A percentile compares a stretch with the other conserved stretches of the same genome.
Evolutionary conservation across 1,284 basidiomycete genomes (phyloP).

Genomic region (Meira nashicola): DNA sequence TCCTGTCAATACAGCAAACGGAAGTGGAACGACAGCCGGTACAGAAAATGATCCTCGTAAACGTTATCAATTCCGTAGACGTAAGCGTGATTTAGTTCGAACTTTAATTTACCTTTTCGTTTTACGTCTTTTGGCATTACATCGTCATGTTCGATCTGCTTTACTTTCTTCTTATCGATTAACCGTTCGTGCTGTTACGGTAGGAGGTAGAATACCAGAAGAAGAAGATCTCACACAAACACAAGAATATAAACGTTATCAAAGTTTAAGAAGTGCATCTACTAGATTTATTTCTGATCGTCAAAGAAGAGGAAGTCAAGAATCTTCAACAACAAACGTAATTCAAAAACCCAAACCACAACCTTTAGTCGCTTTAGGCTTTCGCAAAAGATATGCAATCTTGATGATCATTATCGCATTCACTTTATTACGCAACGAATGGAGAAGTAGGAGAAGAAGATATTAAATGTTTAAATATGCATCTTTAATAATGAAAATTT

Average conservation of each 20-base stretch:
- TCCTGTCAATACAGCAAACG: constrained; percentile 9
- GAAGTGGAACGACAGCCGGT: background rate
- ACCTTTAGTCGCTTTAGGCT: background rate
- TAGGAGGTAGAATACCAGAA: constrained; percentile 11
- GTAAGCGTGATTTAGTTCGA: constrained; percentile 46
- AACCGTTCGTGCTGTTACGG: constrained; percentile 13
- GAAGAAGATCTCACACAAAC: constrained; percentile 13
- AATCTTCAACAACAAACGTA: too few relatives aligned
- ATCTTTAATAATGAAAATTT: too few relatives aligned
- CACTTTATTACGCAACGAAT: constrained; percentile 18
- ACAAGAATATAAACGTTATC: background rate
- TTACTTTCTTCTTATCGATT: constrained; percentile 10
- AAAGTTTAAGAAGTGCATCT: background rate
- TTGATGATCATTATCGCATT: constrained; percentile 9
- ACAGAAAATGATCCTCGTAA: constrained; percentile 9
- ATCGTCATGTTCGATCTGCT: constrained; percentile 26
- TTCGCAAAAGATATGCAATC: background rate
- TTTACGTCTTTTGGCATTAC: constrained; percentile 37
- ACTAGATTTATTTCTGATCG: background rate
- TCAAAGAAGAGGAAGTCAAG: background rate
- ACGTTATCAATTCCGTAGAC: constrained; percentile 31
- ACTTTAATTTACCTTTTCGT: constrained; percentile 50
- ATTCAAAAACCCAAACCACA: background rate
- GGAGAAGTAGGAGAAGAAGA: constrained; percentile 12
- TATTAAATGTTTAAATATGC: too few relatives aligned